Evolutionary conservation across 2,329 filamentous ascomycete species (phyloP).

Genomic region (Colletotrichum camelliae): DNA sequence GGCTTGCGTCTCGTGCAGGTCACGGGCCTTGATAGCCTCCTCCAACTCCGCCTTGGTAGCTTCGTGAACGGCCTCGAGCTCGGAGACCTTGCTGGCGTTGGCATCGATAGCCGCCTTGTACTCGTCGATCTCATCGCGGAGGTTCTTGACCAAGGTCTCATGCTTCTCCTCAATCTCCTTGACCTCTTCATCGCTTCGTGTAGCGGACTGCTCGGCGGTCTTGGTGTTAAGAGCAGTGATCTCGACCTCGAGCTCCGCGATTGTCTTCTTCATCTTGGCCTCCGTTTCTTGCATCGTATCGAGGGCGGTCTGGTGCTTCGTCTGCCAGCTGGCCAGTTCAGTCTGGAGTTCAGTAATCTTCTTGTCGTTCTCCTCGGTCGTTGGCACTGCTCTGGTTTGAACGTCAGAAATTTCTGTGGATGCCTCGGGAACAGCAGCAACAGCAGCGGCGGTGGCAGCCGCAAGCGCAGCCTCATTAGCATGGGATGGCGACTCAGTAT

Average conservation of each 20-base stretch:
- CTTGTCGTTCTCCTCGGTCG: slow-evolving; percentile 51
- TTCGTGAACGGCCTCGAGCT: slow-evolving; percentile 76
- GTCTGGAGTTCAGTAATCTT: slow-evolving; percentile 71
- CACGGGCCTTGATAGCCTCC: slow-evolving; percentile 65
- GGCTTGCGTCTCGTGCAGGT: slow-evolving; percentile 51
- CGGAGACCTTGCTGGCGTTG: slow-evolving; percentile 72
- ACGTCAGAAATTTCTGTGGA: slow-evolving; percentile 29
- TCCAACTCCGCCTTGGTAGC: slow-evolving; percentile 72
- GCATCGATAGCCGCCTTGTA: slow-evolving; percentile 77
- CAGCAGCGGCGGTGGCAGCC: slow-evolving; percentile 1
- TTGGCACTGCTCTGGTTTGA: slow-evolving; percentile 32
- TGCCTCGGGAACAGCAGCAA: slow-evolving; percentile 18
- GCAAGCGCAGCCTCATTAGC: slow-evolving; percentile 9
- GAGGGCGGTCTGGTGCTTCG: slow-evolving; percentile 74
- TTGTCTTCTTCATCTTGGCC: slow-evolving; percentile 72
- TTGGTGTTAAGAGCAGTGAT: slow-evolving; percentile 59
- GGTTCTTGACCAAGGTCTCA: slow-evolving; percentile 60
- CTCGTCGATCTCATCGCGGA: slow-evolving; percentile 80
- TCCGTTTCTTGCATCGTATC: slow-evolving; percentile 76
- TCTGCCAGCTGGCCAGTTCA: slow-evolving; percentile 78
- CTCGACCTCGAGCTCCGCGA: slow-evolving; percentile 73
- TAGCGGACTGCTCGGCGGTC: slow-evolving; percentile 46
- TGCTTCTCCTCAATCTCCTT: slow-evolving; percentile 60
- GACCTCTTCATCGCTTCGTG: slow-evolving; percentile 46
- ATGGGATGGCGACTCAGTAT: neutral